Evolutionary conservation across 371 early-diverging fungal species (phyloP), one percentile per base, ranked within the genome.

Genomic region (Mucor sp.): DNA sequence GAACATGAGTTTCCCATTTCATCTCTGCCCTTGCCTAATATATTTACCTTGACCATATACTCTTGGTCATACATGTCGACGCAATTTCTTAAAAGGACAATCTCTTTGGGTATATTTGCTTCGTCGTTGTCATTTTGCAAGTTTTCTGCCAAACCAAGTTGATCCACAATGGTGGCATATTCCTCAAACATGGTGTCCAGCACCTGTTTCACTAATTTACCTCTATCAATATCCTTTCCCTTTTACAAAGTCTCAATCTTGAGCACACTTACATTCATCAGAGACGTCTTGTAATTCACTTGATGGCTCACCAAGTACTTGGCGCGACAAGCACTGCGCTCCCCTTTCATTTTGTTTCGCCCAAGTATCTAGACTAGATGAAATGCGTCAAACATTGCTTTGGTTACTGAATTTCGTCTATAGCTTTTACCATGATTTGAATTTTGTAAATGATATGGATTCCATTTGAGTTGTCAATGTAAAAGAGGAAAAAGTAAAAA

Each of bases 1-100:
- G 21, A 37, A 27, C 7, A 35, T 56, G 11, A 8, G 53, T 41
- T 47, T 33, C 11, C 11, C 27, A 0, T 3, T 21, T 11, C 15
- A 5, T 47, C 9, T 3, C 14, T 55, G 19, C 9, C 37, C 37
- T 41, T 27, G 32, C 4, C 19, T 11, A 30, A 47, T 28, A 43
- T 0, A 17, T 33, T n/a, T 61, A 74, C 72, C 63, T 77, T 74
- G 12, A 71, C 65, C 74, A 72, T 72, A 23, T 64, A 72, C 30
- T 72, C 77, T 66, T 77, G 68, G 12, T 74, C 72, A 47, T 70
- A 74, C 76, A 76, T 76, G 9, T 64, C 66, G 6, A 76, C 12
- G 58, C 74, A 70, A 30, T 63, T 53, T 35, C 63, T 62, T 30
- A 72, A 32, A 3, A 56, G 56, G 25, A 39, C 30, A 3, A 74